Conservation (phyloP, 202 grass and related monocot genomes). For the Brachypodium distachyon region DNA sequence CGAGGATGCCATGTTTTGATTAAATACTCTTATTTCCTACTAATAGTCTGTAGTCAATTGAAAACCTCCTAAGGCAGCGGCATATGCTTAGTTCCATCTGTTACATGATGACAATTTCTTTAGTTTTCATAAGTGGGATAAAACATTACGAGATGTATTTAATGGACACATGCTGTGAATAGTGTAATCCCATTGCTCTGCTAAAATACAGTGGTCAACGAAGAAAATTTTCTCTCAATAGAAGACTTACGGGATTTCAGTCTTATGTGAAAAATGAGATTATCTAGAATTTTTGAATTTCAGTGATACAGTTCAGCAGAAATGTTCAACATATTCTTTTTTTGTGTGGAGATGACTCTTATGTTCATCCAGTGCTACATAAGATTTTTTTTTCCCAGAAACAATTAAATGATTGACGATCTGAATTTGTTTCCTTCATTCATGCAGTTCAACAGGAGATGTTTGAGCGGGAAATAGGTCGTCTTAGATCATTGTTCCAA, state of each 20-base stretch:
- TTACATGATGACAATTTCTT: not conserved
- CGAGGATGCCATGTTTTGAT: not conserved
- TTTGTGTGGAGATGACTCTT: not conserved
- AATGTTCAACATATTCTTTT: not conserved
- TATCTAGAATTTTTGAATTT: not conserved
- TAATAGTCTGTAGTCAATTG: not conserved
- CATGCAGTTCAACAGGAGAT: conserved; percentile 88
- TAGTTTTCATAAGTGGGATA: not conserved
- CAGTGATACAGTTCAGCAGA: not conserved
- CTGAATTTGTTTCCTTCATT: conserved; percentile 3
- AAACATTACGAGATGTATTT: not conserved
- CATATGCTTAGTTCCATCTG: not conserved
- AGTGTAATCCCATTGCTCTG: not conserved
- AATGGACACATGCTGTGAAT: not conserved
- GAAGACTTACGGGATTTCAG: not conserved
- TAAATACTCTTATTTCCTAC: not conserved
- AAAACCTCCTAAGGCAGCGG: not conserved
- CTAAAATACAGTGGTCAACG: not conserved
- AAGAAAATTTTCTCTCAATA: not conserved
- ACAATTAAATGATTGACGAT: not conserved
- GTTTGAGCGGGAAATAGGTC: conserved; percentile 79
- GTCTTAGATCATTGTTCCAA: conserved; percentile 62
- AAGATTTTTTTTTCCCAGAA: not conserved
- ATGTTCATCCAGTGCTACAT: not conserved
- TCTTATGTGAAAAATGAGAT: not conserved